Conservation (phyloP, 768 basidiomycete species). For the Postia placenta region DNA sequence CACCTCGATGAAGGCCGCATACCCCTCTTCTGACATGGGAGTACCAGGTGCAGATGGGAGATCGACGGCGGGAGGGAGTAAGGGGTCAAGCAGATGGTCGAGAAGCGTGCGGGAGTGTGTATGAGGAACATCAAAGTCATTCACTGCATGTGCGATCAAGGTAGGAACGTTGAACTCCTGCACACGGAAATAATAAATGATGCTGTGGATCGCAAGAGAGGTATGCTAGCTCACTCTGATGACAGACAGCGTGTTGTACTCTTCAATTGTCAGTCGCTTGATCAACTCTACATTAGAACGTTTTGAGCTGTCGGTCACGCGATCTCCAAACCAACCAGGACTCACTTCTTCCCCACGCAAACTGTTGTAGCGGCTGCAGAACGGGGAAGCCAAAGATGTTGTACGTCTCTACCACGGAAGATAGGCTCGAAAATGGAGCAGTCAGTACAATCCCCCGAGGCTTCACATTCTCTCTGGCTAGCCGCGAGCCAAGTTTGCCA, state of each 20-base stretch:
- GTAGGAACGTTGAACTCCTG: slow-evolving; percentile 65
- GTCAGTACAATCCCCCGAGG: slow-evolving; percentile 36
- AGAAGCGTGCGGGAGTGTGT: slow-evolving; percentile 67
- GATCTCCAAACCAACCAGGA: slow-evolving; percentile 11
- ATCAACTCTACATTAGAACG: slow-evolving; percentile 37
- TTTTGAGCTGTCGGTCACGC: background rate
- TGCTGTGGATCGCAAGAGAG: background rate
- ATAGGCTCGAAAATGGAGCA: slow-evolving; percentile 31
- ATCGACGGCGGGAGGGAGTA: slow-evolving; percentile 45
- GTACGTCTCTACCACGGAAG: slow-evolving; percentile 60
- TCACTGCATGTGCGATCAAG: slow-evolving; percentile 65
- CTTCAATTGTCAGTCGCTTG: slow-evolving; percentile 46
- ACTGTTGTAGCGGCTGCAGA: slow-evolving; percentile 57
- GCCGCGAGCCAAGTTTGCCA: slow-evolving; percentile 32
- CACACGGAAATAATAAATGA: background rate
- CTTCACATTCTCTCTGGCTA: slow-evolving; percentile 34
- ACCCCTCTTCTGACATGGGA: slow-evolving; percentile 33
- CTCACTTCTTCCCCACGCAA: slow-evolving; percentile 62
- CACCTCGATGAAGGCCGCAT: slow-evolving; percentile 35
- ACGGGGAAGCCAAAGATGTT: slow-evolving; percentile 64
- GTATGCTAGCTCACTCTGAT: slow-evolving; percentile 42
- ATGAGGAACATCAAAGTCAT: slow-evolving; percentile 72
- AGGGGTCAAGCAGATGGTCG: slow-evolving; percentile 56
- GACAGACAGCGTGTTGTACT: slow-evolving; percentile 57
- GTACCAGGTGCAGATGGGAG: slow-evolving; percentile 27